phyloP scores from a whole-genome alignment of 1,284 basidiomycete genomes.

The Cutaneotrichosporon spelunceum region DNA sequence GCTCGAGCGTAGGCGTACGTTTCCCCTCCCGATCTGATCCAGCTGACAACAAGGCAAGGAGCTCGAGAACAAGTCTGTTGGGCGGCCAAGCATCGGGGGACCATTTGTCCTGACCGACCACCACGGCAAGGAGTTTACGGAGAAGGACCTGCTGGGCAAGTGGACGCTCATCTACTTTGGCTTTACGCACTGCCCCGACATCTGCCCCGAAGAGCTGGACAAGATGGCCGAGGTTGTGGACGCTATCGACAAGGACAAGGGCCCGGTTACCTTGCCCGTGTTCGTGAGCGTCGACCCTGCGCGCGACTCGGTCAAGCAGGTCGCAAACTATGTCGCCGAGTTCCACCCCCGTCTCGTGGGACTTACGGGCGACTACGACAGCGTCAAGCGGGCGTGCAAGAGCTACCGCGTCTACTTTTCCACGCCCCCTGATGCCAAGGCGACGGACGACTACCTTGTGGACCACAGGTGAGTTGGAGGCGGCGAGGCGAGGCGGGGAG shows the following conservation, averaged over 20 bases:
- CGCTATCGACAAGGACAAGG: slow-evolving; percentile 63
- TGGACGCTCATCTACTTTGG: slow-evolving; percentile 90
- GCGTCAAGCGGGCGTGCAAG: slow-evolving; percentile 85
- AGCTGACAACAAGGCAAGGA: slow-evolving; percentile 60
- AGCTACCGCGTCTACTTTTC: slow-evolving; percentile 98
- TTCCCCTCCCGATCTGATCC: slow-evolving; percentile 46
- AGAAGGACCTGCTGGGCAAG: slow-evolving; percentile 78
- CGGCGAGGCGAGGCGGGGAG: too few relatives aligned
- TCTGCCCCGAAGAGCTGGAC: slow-evolving; percentile 96
- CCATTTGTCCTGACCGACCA: slow-evolving; percentile 76
- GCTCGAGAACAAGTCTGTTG: slow-evolving; percentile 57
- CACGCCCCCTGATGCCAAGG: slow-evolving; percentile 75
- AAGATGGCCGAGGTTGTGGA: slow-evolving; percentile 86
- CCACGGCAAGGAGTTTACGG: slow-evolving; percentile 68
- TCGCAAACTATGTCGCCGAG: slow-evolving; percentile 77
- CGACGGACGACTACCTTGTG: slow-evolving; percentile 86
- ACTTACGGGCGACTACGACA: slow-evolving; percentile 80
- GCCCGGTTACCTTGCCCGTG: slow-evolving; percentile 67
- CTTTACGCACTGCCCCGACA: slow-evolving; percentile 96
- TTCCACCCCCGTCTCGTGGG: slow-evolving; percentile 93
- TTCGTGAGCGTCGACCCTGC: slow-evolving; percentile 97
- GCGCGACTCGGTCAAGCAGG: slow-evolving; percentile 64
- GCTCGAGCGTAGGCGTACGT: slow-evolving; percentile 66
- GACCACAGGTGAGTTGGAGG: slow-evolving; percentile 62
- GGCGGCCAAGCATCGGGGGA: slow-evolving; percentile 77